Base-by-base conservation (phyloP, 345 rosid species). In the Melastoma malabathricum region DNA sequence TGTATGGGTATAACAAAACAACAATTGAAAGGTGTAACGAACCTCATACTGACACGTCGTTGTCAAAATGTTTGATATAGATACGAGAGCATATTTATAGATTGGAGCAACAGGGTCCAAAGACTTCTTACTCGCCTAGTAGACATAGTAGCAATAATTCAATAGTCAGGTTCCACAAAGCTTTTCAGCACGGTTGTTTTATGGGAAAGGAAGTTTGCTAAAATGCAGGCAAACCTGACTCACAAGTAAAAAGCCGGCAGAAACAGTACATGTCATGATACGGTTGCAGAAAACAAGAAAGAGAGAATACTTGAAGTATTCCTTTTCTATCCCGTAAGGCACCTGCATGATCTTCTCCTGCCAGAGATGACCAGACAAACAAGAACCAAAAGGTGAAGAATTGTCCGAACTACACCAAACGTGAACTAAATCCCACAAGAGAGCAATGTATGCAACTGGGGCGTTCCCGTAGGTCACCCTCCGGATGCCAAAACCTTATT, bases 11-110 rank as follows among this genome's bases (percentile, higher is more conserved):
- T 34, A 34, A 5, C 41, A 34, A 34, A 34, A 5, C 41, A 34
- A 34, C 6, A 34, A 34, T 34, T 34, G 41, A 9, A 34, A 34
- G 41, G 12, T 34, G 12, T 8, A 34, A 34, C 41, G 2, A 61
- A 89, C 97, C 89, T 90, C 98, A 70, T 90, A 90, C 65, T 90
- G 98, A 43, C 98, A 90, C 47, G 96, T 86, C 41, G 98, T 86
- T 45, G 96, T 86, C 56, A 90, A 52, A 47, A 90, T 90, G 62
- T 86, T 90, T 15, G 94, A 65, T 20, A 82, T 56, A 17, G 98
- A 90, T 64, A 90, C 23, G 2, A 84, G 75, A 48, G 92, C 69
- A 57, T 90, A 90, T 68, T 82, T 90, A 59, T 86, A 82, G 64
- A 90, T 61, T 0, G 96, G 96, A 66, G 98, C 94, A 63, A 84